phyloP scores from a whole-genome alignment of 2,329 filamentous ascomycete species.

The Hypoxylon sp. region DNA sequence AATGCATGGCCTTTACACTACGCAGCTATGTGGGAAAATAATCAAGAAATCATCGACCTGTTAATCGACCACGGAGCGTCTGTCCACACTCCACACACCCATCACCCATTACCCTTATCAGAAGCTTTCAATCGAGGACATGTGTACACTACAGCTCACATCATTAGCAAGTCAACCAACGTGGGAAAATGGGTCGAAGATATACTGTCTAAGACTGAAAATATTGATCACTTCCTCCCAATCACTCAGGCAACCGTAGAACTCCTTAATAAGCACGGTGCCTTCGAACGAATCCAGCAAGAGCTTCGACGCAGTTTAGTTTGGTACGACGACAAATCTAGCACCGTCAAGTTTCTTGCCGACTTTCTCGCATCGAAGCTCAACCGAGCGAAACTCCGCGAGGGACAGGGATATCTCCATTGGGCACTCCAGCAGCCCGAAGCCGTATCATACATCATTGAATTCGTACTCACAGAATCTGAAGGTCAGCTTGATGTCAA shows the following conservation, averaged over 20 bases:
- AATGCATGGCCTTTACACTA: not conserved
- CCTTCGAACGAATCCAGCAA: not conserved
- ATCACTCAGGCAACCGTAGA: not conserved
- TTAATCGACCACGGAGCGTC: not conserved
- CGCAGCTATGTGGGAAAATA: not conserved
- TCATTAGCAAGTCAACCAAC: not conserved
- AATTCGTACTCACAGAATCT: not conserved
- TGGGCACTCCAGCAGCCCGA: not conserved
- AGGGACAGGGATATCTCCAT: slow-evolving; percentile 3
- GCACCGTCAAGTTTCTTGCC: not conserved
- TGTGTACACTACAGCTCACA: not conserved
- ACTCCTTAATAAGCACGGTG: not conserved
- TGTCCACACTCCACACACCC: not conserved
- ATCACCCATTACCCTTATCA: too few relatives aligned
- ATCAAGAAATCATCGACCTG: not conserved
- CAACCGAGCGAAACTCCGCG: not conserved
- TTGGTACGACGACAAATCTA: not conserved
- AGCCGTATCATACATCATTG: not conserved
- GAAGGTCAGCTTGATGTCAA: not conserved
- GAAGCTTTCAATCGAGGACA: not conserved
- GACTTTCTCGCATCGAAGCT: not conserved
- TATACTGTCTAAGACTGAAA: not conserved
- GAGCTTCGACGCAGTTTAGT: not conserved
- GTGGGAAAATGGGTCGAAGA: not conserved
- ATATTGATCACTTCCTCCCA: not conserved